Evolutionary conservation across 176 grass and related monocot species (phyloP), one percentile per base, ranked within the genome.

Genomic region (Pharus latifolius): DNA sequence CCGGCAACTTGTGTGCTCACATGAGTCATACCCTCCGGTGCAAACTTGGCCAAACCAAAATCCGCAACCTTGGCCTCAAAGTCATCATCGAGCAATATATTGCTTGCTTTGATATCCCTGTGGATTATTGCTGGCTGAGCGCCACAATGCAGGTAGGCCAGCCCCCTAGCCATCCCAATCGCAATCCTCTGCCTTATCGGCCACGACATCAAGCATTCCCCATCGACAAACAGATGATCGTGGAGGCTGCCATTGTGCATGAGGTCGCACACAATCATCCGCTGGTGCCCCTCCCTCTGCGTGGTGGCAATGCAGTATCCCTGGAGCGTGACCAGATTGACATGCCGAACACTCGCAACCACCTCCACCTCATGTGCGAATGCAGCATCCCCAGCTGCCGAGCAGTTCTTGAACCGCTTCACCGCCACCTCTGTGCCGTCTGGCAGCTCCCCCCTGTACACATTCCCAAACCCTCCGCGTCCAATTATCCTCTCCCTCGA

Each of bases 311-410:
- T 93, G 78, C 90, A 98, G 72, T 98, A 98, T 0, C 95, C 95
- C 4, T 87, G 62, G 17, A 98, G 67, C 0, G 95, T 47, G 0
- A 98, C 74, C 5, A 98, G 81, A 53, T 98, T 98, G 80, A 98
- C 75, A 1, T 98, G 95, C 37, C 95, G 84, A 29, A 98, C 95
- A 8, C 90, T 90, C 25, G 95, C 95, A 26, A 98, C 91, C 11
- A 98, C 95, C 78, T 98, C 95, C 45, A 98, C 95, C 84, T 98
- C 95, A 4, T 98, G 90, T 1, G 91, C 95, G 10, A 98, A 98
- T 5, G 49, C 86, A 0, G 73, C 59, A 14, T 93, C 95, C 30
- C 95, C 90, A 0, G 87, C 81, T 0, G 76, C 84, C 1, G 95
- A 98, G 71, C 90, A 98, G 32, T 98, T 98, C 75, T 93, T 98